These are phyloP conservation scores for Penicillium coffeae DNA, from an alignment of 495 filamentous ascomycete genomes.

Conservation along the genomic window DNA sequence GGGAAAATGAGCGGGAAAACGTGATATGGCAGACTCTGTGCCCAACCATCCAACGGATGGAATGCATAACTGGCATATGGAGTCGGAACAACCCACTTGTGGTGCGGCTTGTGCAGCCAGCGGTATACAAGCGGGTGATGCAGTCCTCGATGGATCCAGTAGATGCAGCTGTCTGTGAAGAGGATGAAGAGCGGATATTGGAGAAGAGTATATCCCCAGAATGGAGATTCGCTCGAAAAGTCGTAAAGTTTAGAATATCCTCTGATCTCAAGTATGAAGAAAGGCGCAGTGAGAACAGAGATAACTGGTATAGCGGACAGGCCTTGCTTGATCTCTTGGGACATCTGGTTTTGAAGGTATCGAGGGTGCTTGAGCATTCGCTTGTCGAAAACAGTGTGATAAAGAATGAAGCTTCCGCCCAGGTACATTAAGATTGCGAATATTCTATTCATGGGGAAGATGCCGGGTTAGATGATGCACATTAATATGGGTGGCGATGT, in stretches of 20 bases:
- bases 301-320: slow-evolving; percentile 69
- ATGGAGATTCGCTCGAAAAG: slow-evolving; percentile 61
- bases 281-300: slow-evolving; percentile 70
- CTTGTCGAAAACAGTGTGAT: slow-evolving; percentile 88
- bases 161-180: slow-evolving; percentile 90
- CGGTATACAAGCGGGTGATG: slow-evolving; percentile 82
- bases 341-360: slow-evolving; percentile 86
- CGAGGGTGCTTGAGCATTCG: slow-evolving; percentile 78
- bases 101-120: slow-evolving; percentile 87
- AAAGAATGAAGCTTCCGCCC: slow-evolving; percentile 67
- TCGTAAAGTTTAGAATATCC: slow-evolving; percentile 88
- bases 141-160: slow-evolving; percentile 85
- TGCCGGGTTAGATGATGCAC: background rate
- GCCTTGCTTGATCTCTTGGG: slow-evolving; percentile 75
- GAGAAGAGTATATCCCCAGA: slow-evolving; percentile 65
- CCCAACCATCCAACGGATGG: slow-evolving; percentile 87
- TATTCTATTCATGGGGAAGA: slow-evolving; percentile 43
- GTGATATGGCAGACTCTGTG: slow-evolving; percentile 91
- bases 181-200: slow-evolving; percentile 87
- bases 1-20: slow-evolving; percentile 88
- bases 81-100: slow-evolving; percentile 98
- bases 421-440: slow-evolving; percentile 69
- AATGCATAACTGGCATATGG: slow-evolving; percentile 90
- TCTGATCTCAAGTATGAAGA: slow-evolving; percentile 76
- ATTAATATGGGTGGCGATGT: background rate